Evolutionary conservation across 2,329 filamentous ascomycete genomes (phyloP), one percentile per base, ranked within the genome.

Genomic region (Drechslera avenae): DNA sequence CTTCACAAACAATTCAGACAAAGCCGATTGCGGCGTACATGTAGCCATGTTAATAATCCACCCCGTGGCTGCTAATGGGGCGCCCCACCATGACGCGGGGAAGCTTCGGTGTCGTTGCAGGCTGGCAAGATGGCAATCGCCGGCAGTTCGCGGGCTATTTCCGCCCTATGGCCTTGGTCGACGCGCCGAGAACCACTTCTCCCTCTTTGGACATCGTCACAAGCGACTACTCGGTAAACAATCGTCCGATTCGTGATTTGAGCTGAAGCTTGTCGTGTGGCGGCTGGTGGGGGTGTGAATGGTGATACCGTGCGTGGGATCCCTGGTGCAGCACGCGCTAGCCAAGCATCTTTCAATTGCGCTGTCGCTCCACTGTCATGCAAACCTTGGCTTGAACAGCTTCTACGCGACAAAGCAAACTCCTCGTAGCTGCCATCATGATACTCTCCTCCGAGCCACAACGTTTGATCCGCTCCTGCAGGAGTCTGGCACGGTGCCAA

Each of bases 61-160:
- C 39, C 33, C 34, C 17, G 35, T 52, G 34, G 3, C 23, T 28
- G 18, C 30, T 19, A 12, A 31, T n/a, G 17, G 14, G 18, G n/a
- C 46, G 55, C 59, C 59, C 59, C 59, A 59, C 59, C 46, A 49
- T 46, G 23, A 42, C 51, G 58, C 56, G 58, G 56, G 56, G 56
- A 55, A 59, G 34, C 43, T 46, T 31, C 30, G 26, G 14, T 39
- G 39, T 34, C 33, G 37, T 43, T 44, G 46, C 23, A 31, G 23
- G 9, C 12, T 28, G 9, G 9, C 9, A 28, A 28, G 26, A 28
- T 28, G 9, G 9, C 26, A 28, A 28, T 28, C 10, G 26, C 9
- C 26, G 26, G 26, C 26, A 28, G 26, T 28, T 28, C 26, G 26
- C 26, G 26, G 26, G 9, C 10, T 28, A 9, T 13, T 12, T 13